These are phyloP conservation scores for Venturia pyrina DNA, from an alignment of 2,329 filamentous ascomycete genomes.

Conservation along the genomic window DNA sequence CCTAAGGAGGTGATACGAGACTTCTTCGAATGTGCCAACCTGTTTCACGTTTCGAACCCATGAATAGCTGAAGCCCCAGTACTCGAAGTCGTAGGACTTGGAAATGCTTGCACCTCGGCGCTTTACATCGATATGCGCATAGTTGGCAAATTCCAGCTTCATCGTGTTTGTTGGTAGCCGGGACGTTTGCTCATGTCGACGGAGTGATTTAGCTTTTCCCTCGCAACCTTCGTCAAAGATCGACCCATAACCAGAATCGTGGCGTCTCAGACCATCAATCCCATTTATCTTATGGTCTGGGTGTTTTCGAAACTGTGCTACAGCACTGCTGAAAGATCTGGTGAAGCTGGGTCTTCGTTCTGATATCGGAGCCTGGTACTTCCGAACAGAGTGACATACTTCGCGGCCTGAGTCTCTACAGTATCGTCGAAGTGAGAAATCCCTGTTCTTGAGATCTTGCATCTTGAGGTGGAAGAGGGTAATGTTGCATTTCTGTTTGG, in stretches of 20 bases:
- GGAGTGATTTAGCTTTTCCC: background rate
- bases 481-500: constrained; percentile 51
- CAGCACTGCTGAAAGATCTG: constrained; percentile 52
- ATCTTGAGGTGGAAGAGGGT: constrained; percentile 91
- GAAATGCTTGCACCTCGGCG: constrained; percentile 53
- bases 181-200: background rate
- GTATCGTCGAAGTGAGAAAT: constrained; percentile 86
- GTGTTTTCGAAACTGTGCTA: constrained; percentile 31
- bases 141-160: constrained; percentile 93
- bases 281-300: constrained; percentile 26
- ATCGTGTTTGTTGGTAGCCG: constrained; percentile 59
- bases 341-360: constrained; percentile 43
- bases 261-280: constrained; percentile 34
- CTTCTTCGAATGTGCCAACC: constrained; percentile 50
- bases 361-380: constrained; percentile 14
- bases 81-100: constrained; percentile 83
- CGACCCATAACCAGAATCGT: constrained; percentile 50
- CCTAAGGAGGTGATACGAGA: constrained; percentile 73
- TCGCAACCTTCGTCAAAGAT: constrained; percentile 23
- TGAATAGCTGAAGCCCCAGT: constrained; percentile 78
- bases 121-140: constrained; percentile 78
- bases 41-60: constrained; percentile 70
- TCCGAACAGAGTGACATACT: constrained; percentile 44
- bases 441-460: constrained; percentile 76
- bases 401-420: constrained; percentile 88